A percentile compares a stretch with the other conserved stretches of the same genome.
These are phyloP conservation scores for Phytophthora pinifolia DNA, from an alignment of 352 stramenopile genomes.

Conservation along the genomic window DNA sequence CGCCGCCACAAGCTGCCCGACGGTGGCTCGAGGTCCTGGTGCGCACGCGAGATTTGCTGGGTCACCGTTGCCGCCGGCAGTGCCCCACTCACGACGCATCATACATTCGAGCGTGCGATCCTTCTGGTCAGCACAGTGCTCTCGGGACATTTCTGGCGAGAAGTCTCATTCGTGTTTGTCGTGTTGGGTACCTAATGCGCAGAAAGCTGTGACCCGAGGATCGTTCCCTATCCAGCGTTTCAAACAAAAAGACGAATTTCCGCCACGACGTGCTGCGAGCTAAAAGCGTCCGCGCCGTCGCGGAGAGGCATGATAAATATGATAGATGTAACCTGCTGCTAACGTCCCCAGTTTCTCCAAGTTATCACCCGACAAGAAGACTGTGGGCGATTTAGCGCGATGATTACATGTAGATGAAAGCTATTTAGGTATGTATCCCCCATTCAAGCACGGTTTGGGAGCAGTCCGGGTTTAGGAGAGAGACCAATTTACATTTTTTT, in stretches of 20 bases:
- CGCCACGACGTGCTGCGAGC: not conserved
- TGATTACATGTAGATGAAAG: conserved; percentile 16
- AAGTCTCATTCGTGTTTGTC: conserved; percentile 17
- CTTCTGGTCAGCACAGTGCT: not conserved
- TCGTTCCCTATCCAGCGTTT: conserved; percentile 20
- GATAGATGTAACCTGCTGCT: too few relatives aligned
- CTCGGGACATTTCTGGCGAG: conserved; percentile 5
- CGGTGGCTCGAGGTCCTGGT: conserved; percentile 6
- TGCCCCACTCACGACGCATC: not conserved
- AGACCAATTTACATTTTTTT: not conserved
- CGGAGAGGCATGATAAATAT: too few relatives aligned
- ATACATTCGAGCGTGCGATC: too few relatives aligned
- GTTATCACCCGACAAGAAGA: conserved; percentile 1
- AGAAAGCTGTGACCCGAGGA: conserved; percentile 2
- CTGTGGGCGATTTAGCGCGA: not conserved
- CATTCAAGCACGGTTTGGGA: conserved; percentile 7
- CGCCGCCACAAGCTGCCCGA: not conserved
- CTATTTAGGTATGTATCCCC: too few relatives aligned
- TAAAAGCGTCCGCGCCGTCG: too few relatives aligned
- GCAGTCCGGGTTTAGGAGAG: conserved; percentile 10
- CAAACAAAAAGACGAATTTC: conserved; percentile 15
- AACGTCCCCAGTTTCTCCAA: too few relatives aligned
- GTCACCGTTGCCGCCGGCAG: conserved; percentile 6
- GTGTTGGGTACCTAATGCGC: conserved; percentile 22
- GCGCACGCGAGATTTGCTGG: conserved; percentile 25